Base-by-base conservation (phyloP, 108 stramenopile genomes). In the Fistulifera pelliculosa region DNA sequence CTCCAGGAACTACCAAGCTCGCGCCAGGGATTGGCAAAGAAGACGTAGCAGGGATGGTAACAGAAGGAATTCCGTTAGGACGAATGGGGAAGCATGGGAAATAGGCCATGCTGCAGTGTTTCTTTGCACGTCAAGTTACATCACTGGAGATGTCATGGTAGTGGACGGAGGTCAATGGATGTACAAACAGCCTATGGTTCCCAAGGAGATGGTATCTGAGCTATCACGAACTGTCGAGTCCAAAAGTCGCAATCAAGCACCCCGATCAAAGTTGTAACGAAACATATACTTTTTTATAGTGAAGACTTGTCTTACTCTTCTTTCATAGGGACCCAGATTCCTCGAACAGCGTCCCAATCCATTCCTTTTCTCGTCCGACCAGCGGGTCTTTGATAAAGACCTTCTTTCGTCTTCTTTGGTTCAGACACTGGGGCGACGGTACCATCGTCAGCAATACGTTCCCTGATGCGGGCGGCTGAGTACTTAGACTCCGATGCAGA, bases 1-100 rank as follows among this genome's bases (percentile, higher is more conserved):
- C 94, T 12, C 94, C 94, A 10, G 95, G 95, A 22, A 96, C 91
- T 55, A 82, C 92, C 18, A 96, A 94, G 68, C 62, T 96, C 25
- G 83, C 87, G 1, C 90, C 91, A 24, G 85, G 79, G 17, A 51
- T 88, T 47, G 55, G 62, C 11, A n/a, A 44, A 13, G 55, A 56
- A 8, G 74, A 76, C 16, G 40, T 61, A 14, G 56, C 64, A 14
- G 60, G 61, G 27, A 55, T 80, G 14, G 75, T 87, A 17, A 49
- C 58, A 15, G 83, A 80, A 14, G 68, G 79, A 17, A 70, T 90
- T 38, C 89, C 89, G 0, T 31, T 90, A 28, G 83, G 81, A 21
- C 75, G 89, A 7, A 70, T 86, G 62, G 89, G 89, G 77, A 68
- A 41, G 74, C 71, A 10, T 69, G 69, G 47, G 89, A 90, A 49